Evolutionary conservation across 2,329 filamentous ascomycete genomes (phyloP).

Genomic region (Colletotrichum siamense): DNA sequence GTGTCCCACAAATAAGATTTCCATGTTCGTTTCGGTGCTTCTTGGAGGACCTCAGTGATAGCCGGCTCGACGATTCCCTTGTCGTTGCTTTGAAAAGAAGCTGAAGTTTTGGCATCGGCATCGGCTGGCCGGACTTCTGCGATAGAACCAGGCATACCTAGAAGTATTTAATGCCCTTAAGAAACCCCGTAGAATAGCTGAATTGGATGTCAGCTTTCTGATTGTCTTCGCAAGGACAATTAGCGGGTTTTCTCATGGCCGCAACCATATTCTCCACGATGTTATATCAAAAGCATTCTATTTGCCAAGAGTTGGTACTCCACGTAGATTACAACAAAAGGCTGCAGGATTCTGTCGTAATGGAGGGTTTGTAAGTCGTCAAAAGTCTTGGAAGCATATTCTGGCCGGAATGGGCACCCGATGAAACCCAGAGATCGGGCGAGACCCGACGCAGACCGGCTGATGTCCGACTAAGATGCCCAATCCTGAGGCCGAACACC

Average conservation of each 20-base stretch:
- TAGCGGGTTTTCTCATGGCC: neutral
- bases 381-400: neutral
- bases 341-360: neutral
- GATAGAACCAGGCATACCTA: neutral
- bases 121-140: neutral
- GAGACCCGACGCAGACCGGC: neutral
- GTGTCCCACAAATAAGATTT: slow-evolving; percentile 54
- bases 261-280: neutral
- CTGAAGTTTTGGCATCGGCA: neutral
- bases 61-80: neutral
- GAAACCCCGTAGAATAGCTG: neutral
- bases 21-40: slow-evolving; percentile 45
- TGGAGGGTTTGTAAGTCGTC: slow-evolving; percentile 7
- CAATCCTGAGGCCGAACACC: neutral
- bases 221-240: neutral
- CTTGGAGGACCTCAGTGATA: slow-evolving; percentile 22
- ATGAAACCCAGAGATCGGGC: neutral
- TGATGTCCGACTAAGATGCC: neutral
- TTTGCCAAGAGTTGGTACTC: neutral
- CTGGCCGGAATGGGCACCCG: neutral
- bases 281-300: neutral
- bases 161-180: neutral
- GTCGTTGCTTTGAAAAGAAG: neutral
- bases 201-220: neutral
- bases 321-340: neutral